Evolutionary conservation across 805 yeast species (phyloP).

Genomic region (Martiniozyma abietophila): DNA sequence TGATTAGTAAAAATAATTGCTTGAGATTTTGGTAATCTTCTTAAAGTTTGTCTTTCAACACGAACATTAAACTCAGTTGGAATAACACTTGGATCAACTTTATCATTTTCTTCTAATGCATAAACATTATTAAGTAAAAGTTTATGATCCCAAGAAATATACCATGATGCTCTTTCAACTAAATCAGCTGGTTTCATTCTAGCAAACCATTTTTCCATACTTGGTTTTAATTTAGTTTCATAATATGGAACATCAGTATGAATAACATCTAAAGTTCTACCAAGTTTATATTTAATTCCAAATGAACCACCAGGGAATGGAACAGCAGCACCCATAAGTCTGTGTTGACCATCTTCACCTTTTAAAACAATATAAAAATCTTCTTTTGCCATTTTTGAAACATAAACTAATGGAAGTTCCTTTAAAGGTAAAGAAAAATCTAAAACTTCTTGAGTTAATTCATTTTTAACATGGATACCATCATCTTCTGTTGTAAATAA

Average conservation of each 20-base stretch:
- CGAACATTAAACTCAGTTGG: slow-evolving; percentile 55
- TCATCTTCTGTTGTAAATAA: slow-evolving; percentile 41
- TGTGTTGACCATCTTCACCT: slow-evolving; percentile 46
- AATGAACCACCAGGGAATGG: slow-evolving; percentile 77
- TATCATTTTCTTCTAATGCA: slow-evolving; percentile 36
- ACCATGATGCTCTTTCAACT: slow-evolving; percentile 71
- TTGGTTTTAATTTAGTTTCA: slow-evolving; percentile 49
- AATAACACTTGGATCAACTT: slow-evolving; percentile 33
- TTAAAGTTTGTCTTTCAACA: slow-evolving; percentile 63
- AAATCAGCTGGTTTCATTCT: slow-evolving; percentile 51
- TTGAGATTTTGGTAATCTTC: slow-evolving; percentile 53
- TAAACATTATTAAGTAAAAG: slow-evolving; percentile 48
- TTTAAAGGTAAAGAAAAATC: slow-evolving; percentile 53
- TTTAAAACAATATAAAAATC: slow-evolving; percentile 60
- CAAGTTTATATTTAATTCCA: slow-evolving; percentile 51
- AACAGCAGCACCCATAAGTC: slow-evolving; percentile 64
- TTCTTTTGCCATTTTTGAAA: slow-evolving; percentile 64
- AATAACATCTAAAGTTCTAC: slow-evolving; percentile 52
- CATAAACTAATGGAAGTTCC: slow-evolving; percentile 54
- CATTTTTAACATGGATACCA: slow-evolving; percentile 50
- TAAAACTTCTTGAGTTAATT: slow-evolving; percentile 50
- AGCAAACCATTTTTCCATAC: slow-evolving; percentile 68
- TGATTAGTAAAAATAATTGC: slow-evolving; percentile 71
- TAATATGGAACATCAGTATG: slow-evolving; percentile 67
- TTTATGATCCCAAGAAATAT: slow-evolving; percentile 65